phyloP scores from a whole-genome alignment of 306 rosid genomes.

The Cicer bijugum region DNA sequence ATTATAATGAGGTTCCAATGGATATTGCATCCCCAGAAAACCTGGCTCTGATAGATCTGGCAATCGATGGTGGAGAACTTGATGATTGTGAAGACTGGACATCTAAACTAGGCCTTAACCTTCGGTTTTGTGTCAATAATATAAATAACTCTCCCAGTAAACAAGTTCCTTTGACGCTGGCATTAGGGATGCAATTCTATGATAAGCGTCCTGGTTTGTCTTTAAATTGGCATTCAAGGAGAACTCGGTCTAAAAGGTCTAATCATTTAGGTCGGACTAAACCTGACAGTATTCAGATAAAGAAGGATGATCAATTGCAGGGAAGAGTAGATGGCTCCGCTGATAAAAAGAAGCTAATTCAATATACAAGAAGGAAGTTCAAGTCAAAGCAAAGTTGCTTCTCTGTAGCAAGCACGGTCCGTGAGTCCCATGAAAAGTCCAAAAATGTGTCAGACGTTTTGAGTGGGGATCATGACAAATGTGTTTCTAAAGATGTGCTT shows the following conservation, averaged over 20 bases:
- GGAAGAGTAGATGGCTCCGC: conserved; percentile 43
- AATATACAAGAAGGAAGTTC: conserved; percentile 77
- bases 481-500: conserved; percentile 41
- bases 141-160: conserved; percentile 70
- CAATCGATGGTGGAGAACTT: conserved; percentile 71
- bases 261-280: conserved; percentile 44
- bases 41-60: conserved; percentile 84
- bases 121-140: conserved; percentile 71
- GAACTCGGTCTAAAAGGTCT: conserved; percentile 76
- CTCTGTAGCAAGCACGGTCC: conserved; percentile 45
- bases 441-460: conserved; percentile 42
- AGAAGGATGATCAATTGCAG: conserved; percentile 53
- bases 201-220: conserved; percentile 49
- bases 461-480: conserved; percentile 46
- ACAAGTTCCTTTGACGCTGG: conserved; percentile 71
- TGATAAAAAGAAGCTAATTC: conserved; percentile 61
- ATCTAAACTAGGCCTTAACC: conserved; percentile 81
- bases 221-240: conserved; percentile 71
- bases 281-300: conserved; percentile 52
- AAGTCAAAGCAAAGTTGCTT: conserved; percentile 59
- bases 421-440: conserved; percentile 43
- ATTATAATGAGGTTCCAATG: conserved; percentile 69
- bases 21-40: conserved; percentile 82
- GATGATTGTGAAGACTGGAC: conserved; percentile 88
- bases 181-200: conserved; percentile 63